phyloP scores from a whole-genome alignment of 1,284 basidiomycete species.

The Chondrostereum purpureum region DNA sequence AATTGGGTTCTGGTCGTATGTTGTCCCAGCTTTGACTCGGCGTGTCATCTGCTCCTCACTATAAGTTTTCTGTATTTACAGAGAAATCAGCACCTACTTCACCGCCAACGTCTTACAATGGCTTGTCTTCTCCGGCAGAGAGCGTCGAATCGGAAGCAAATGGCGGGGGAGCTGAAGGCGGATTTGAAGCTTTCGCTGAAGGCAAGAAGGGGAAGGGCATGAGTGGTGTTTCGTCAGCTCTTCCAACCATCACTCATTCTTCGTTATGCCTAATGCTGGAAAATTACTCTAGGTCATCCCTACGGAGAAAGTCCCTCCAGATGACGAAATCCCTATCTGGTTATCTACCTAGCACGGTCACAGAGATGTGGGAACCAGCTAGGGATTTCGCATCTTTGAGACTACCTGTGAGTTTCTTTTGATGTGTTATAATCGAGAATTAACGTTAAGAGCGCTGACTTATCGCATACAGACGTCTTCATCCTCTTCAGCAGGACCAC shows the following conservation, averaged over 20 bases:
- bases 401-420: conserved; percentile 62
- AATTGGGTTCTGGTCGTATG: conserved; percentile 56
- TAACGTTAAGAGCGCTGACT: too few relatives aligned
- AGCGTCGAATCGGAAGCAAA: conserved; percentile 55
- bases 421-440: too few relatives aligned
- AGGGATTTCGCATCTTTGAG: conserved; percentile 93
- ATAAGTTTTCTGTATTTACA: too few relatives aligned
- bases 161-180: conserved; percentile 52
- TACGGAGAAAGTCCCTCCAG: conserved; percentile 71
- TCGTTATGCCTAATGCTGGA: conserved; percentile 3
- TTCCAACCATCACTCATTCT: conserved; percentile 5
- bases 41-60: too few relatives aligned
- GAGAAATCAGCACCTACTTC: neutral
- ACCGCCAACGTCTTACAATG: neutral
- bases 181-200: conserved; percentile 72
- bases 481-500: too few relatives aligned
- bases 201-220: conserved; percentile 50
- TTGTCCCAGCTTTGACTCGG: too few relatives aligned
- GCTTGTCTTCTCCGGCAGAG: conserved; percentile 29
- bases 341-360: conserved; percentile 85
- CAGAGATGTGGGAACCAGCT: conserved; percentile 96
- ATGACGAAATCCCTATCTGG: conserved; percentile 79
- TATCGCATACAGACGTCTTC: too few relatives aligned
- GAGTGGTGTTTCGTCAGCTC: conserved; percentile 48
- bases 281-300: conserved; percentile 33